Conservation (phyloP, 352 stramenopile genomes). For the Achlya hypogyna region DNA sequence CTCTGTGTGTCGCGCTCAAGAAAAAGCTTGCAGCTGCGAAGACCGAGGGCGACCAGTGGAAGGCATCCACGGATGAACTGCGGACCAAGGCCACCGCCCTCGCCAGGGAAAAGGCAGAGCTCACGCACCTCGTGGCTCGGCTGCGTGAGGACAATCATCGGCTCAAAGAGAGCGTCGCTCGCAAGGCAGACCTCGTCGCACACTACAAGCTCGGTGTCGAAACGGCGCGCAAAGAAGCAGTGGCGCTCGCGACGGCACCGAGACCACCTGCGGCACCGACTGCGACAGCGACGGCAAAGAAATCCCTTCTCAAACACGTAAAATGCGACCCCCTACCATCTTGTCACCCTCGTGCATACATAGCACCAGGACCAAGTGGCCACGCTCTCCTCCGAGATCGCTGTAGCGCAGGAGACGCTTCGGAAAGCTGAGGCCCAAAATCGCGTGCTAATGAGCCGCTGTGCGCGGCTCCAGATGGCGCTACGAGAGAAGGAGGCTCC, state of each 20-base stretch:
- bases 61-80: not conserved
- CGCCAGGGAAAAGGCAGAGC: not conserved
- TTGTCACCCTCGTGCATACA: not conserved
- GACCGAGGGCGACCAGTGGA: not conserved
- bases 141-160: not conserved
- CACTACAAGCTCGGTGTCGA: slow-evolving; percentile 4
- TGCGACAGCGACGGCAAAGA: not conserved
- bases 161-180: not conserved
- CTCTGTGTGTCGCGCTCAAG: not conserved
- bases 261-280: not conserved
- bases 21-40: not conserved
- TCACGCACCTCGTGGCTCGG: slow-evolving; percentile 4
- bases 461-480: not conserved
- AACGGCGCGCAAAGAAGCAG: not conserved
- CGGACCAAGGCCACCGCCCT: not conserved
- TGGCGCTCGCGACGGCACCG: not conserved
- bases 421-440: slow-evolving; percentile 5
- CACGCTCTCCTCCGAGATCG: not conserved
- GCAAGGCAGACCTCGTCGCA: slow-evolving; percentile 4
- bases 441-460: not conserved
- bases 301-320: slow-evolving; percentile 1
- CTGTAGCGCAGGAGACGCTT: not conserved
- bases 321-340: not conserved
- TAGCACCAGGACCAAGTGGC: slow-evolving; percentile 8
- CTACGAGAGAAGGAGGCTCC: not conserved